A percentile compares a stretch with the other conserved stretches of the same genome.
Conservation (phyloP, 164 flowering plant genomes). For the Magnolia sinica region DNA sequence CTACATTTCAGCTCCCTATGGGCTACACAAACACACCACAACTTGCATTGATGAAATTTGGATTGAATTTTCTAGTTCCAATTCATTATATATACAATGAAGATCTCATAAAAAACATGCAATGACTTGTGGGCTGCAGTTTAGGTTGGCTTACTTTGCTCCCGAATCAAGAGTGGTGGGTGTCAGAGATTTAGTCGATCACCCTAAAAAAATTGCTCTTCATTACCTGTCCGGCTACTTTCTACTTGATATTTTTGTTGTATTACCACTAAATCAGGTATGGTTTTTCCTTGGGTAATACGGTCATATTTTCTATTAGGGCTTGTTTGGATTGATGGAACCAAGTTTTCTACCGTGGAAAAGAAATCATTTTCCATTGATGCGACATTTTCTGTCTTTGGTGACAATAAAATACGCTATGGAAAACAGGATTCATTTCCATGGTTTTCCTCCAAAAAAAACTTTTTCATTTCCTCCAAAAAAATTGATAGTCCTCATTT, state of each 20-base stretch:
- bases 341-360: no score
- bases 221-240: slow-evolving; percentile 59
- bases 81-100: no score
- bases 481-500: no score
- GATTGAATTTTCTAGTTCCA: no score
- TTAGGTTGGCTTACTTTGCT: slow-evolving; percentile 81
- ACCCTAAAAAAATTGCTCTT: slow-evolving; percentile 68
- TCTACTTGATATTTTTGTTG: slow-evolving; percentile 59
- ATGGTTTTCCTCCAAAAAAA: no score
- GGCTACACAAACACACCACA: no score
- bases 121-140: slow-evolving; percentile 39
- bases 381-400: no score
- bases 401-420: no score
- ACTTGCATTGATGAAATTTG: no score
- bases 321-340: neutral
- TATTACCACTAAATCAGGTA: slow-evolving; percentile 89
- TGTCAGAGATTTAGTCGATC: slow-evolving; percentile 79
- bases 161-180: slow-evolving; percentile 87
- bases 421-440: no score
- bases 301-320: neutral
- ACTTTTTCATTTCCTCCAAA: no score
- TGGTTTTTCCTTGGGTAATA: neutral
- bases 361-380: neutral
- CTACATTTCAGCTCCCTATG: no score
- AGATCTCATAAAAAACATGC: neutral